Evolutionary conservation across 2,329 filamentous ascomycete genomes (phyloP), one percentile per base, ranked within the genome.

Genomic region (Metarhizium robertsii): DNA sequence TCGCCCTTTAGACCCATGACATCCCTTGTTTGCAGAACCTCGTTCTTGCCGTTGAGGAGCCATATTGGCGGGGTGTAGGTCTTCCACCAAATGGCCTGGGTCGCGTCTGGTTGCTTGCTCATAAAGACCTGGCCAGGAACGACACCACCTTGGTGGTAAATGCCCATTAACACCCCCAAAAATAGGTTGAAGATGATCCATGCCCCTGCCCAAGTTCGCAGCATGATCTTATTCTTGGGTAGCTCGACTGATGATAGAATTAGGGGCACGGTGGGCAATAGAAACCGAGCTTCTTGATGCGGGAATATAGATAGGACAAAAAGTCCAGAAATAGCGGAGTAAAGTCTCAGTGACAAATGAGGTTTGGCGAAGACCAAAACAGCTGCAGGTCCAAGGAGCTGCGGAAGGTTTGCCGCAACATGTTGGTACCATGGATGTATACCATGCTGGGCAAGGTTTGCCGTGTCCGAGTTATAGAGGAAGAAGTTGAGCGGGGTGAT

Each of bases 21-120:
- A 64, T 92, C 88, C 57, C 78, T 76, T 1, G 88, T 92, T 34
- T 73, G 77, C n/a, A 91, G 71, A 10, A 87, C 78, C 61, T 85
- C 80, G 60, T 88, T 90, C 69, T 87, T 88, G 54, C 86, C 85
- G 60, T 90, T 86, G 6, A 92, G 75, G 20, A 92, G 77, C 87
- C 88, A 92, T 40, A 87, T 85, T 0, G 88, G 88, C 18, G 88
- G 88, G 66, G 85, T 88, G 66, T 92, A 92, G 1, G 88, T 92
- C 68, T 91, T 92, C 88, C 88, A 92, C 88, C 88, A 92, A 52
- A 88, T 77, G 3, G 85, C 86, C 38, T 86, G 78, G 2, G 83
- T 84, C 8, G 87, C 83, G 59, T 87, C 85, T 4, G 81, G 77
- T 60, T 88, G 84, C 54, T 80, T 81, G 64, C 84, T 87, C 65